Percentiles rank a stretch among this genome's conserved stretches.
Conservation (phyloP, 768 basidiomycete species). For the Megacollybia marginata region DNA sequence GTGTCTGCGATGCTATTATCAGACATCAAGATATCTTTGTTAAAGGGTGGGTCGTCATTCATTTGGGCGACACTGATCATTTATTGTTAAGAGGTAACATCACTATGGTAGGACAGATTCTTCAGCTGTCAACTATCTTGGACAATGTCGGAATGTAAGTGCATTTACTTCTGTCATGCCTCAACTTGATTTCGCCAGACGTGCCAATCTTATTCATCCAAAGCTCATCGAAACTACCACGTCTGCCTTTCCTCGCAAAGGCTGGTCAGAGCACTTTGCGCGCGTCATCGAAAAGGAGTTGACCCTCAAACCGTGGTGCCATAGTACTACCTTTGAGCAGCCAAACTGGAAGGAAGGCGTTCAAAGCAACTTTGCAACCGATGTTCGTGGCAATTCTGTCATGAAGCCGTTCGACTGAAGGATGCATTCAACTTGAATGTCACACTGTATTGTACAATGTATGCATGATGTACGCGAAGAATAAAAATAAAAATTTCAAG, state of each 20-base stretch:
- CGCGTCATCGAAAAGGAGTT: slow-evolving; percentile 37
- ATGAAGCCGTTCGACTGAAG: slow-evolving; percentile 34
- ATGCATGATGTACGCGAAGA: too few relatives aligned
- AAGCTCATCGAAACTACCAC: slow-evolving; percentile 33
- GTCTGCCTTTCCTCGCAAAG: slow-evolving; percentile 31
- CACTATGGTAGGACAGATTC: slow-evolving; percentile 40
- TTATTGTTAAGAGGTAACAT: slow-evolving; percentile 32
- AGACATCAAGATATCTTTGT: slow-evolving; percentile 42
- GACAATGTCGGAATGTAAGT: slow-evolving; percentile 40
- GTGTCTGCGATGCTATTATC: slow-evolving; percentile 43
- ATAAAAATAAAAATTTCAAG: too few relatives aligned
- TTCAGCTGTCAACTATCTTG: slow-evolving; percentile 40
- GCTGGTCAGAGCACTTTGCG: slow-evolving; percentile 39
- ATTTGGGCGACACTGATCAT: background rate
- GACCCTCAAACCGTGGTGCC: slow-evolving; percentile 41
- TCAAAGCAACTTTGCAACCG: slow-evolving; percentile 39
- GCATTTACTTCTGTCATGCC: background rate
- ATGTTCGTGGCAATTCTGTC: slow-evolving; percentile 34
- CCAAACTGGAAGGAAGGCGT: slow-evolving; percentile 36
- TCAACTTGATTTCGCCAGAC: slow-evolving; percentile 15
- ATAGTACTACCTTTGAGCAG: slow-evolving; percentile 38
- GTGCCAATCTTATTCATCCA: slow-evolving; percentile 34
- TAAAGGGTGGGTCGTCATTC: slow-evolving; percentile 24
- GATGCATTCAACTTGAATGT: background rate
- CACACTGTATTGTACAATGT: too few relatives aligned